Conservation (phyloP, 208 protist species). For the Strigomonas culicis region DNA sequence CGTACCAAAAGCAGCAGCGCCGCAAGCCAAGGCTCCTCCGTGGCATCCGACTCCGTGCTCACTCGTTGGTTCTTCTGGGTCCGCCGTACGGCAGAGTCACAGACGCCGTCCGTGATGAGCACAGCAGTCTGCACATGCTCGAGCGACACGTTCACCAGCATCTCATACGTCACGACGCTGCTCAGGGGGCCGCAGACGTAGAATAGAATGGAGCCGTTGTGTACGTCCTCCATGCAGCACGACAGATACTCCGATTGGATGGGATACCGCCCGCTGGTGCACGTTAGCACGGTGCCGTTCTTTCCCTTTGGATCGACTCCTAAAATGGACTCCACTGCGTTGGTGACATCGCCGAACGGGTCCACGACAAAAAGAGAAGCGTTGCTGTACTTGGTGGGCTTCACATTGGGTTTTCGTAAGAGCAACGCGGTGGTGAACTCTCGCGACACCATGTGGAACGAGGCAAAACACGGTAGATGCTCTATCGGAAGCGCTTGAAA, state of each 20-base stretch:
- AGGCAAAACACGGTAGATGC: constrained; percentile 30
- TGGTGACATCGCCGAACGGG: constrained; percentile 51
- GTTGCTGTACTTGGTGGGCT: neutral
- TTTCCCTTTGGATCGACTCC: constrained; percentile 30
- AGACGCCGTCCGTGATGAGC: constrained; percentile 40
- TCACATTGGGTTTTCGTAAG: constrained; percentile 26
- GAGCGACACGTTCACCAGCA: constrained; percentile 34
- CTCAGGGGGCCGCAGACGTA: constrained; percentile 45
- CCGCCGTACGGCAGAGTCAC: constrained; percentile 40
- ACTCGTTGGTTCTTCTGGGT: constrained; percentile 43
- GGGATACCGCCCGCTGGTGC: constrained; percentile 23
- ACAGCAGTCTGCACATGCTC: constrained; percentile 43
- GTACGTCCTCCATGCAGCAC: constrained; percentile 26
- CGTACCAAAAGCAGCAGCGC: constrained; percentile 61
- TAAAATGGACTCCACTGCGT: constrained; percentile 26
- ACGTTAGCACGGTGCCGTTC: constrained; percentile 37
- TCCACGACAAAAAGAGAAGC: constrained; percentile 49
- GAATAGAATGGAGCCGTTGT: constrained; percentile 19
- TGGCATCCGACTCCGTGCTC: neutral
- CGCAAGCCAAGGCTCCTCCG: constrained; percentile 22
- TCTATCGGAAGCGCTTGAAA: constrained; percentile 71
- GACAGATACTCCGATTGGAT: constrained; percentile 35
- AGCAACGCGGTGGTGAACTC: constrained; percentile 51
- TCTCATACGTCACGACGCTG: constrained; percentile 25
- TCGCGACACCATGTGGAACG: constrained; percentile 45